Evolutionary conservation across 805 yeast species (phyloP).

Genomic region (Henningerozyma blattae): DNA sequence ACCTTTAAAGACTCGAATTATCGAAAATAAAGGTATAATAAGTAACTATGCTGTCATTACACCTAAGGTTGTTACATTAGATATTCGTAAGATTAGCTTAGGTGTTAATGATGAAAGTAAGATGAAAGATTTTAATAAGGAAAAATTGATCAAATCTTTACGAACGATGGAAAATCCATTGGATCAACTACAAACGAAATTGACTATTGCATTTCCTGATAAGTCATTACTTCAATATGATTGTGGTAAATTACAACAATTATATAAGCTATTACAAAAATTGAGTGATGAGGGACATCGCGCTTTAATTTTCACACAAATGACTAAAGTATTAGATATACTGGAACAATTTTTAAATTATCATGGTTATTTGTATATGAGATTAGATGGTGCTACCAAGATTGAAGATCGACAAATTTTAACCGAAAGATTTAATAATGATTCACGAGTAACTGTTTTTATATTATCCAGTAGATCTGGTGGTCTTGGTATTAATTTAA

Average conservation of each 20-base stretch:
- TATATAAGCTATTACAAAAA: conserved; percentile 64
- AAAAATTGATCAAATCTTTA: conserved; percentile 4
- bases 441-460: conserved; percentile 76
- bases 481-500: conserved; percentile 91
- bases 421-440: conserved; percentile 87
- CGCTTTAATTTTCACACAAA: conserved; percentile 91
- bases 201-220: conserved; percentile 93
- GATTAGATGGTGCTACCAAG: conserved; percentile 95
- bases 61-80: conserved; percentile 72
- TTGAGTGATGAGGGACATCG: conserved; percentile 82
- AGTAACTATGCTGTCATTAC: conserved; percentile 79
- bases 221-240: conserved; percentile 85
- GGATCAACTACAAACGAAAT: conserved; percentile 73
- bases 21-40: conserved; percentile 36
- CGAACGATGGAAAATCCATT: conserved; percentile 35
- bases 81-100: conserved; percentile 37
- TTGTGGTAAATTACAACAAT: conserved; percentile 88
- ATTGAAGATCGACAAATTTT: conserved; percentile 92
- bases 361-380: conserved; percentile 88
- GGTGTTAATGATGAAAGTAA: conserved; percentile 15
- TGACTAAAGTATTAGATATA: conserved; percentile 93
- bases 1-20: conserved; percentile 31
- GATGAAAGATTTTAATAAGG: conserved; percentile 14
- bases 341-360: conserved; percentile 86
- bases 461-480: conserved; percentile 94